Percentiles rank a stretch among this genome's conserved stretches.
phyloP scores from a whole-genome alignment of 2,329 filamentous ascomycete species.

The Aspergillus tubingensis region DNA sequence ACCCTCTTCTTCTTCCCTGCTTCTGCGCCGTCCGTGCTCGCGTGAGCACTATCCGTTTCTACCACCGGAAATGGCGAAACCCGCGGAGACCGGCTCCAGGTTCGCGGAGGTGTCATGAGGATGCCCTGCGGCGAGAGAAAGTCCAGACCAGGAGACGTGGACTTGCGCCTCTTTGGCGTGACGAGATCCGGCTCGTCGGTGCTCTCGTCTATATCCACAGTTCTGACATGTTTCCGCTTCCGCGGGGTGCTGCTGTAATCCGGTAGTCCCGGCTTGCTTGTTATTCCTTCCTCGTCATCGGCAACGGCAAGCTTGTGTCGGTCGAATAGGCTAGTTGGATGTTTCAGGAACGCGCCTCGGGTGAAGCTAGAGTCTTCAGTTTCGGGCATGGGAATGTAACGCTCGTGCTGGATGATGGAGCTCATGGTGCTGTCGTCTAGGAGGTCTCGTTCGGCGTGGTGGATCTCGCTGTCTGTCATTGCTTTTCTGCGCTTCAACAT shows the following conservation, averaged over 20 bases:
- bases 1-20: conserved; percentile 10
- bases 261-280: neutral
- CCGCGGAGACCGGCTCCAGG: conserved; percentile 4
- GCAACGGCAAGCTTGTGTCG: conserved; percentile 40
- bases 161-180: conserved; percentile 21
- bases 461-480: conserved; percentile 67
- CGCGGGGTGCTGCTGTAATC: neutral
- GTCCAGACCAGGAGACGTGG: conserved; percentile 2
- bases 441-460: conserved; percentile 57
- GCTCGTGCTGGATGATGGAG: conserved; percentile 60
- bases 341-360: conserved; percentile 29
- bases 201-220: neutral
- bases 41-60: neutral
- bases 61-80: neutral
- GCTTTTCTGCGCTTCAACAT: conserved; percentile 72
- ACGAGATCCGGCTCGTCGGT: conserved; percentile 13
- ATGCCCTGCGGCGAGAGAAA: conserved; percentile 23
- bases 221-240: conserved; percentile 18
- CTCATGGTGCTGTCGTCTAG: conserved; percentile 62
- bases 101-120: conserved; percentile 18
- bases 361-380: conserved; percentile 28
- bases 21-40: neutral
- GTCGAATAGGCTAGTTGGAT: conserved; percentile 41
- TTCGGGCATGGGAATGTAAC: conserved; percentile 47
- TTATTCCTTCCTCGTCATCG: conserved; percentile 25